Base-by-base conservation (phyloP, 1,284 basidiomycete species). In the Ceratobasidium sp. region DNA sequence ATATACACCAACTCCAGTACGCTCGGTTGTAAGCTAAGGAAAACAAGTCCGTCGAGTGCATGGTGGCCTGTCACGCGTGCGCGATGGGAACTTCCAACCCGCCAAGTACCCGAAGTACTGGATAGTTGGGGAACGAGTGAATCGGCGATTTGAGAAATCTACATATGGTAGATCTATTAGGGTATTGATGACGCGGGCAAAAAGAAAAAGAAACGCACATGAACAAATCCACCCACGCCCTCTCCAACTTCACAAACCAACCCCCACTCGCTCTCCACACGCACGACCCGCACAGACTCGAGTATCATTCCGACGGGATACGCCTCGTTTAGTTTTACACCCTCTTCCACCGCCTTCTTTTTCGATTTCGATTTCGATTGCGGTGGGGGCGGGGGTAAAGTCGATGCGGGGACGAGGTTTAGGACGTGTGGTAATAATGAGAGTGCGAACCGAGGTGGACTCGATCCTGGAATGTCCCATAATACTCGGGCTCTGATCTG, bases 141-240 rank as follows among this genome's bases (percentile, higher is more conserved):
- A 84, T 99, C 97, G 20, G 96, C 94, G 38, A 94, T 89, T 84
- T 97, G 95, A 13, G 97, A 98, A 82, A 99, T 98, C 95, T 97
- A 81, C 62, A 33, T 38, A 46, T 80, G 44, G 68, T 42, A 40
- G 42, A 78, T 33, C 20, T 15, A 48, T 28, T 12, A 28, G 78
- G 68, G 33, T 33, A 33, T 17, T 38, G 28, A 28, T 33, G 26
- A 54, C 62, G 57, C 23, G 46, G 52, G 9, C 23, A 69, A 44
- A 17, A 75, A 40, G 54, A n/a, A 59, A 33, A 48, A 20, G 44
- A 15, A 1, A 86, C 93, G 82, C 80, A 97, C 96, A 85, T 98
- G 96, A 57, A 95, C 90, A 83, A 96, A 97, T 10, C 94, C 96
- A 79, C 91, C 88, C 15, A 93, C 83, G 0, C 88, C 90, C 9